Percentiles rank a stretch among this genome's conserved stretches.
Conservation (phyloP, 306 rosid species). For the Vicia sativa region DNA sequence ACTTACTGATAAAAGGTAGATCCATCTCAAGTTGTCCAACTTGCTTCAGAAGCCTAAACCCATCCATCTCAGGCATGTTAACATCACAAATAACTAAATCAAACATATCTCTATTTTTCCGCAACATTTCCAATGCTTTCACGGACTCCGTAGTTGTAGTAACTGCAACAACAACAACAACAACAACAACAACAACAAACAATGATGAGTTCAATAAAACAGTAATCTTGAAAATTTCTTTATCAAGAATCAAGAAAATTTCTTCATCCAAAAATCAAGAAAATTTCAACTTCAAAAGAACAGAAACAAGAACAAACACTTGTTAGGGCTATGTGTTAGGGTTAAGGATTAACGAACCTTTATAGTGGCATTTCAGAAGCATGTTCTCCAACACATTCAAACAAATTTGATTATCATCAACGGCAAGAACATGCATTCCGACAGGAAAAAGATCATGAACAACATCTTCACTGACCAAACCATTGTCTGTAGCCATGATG, state of each 20-base stretch:
- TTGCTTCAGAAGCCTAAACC: conserved; percentile 81
- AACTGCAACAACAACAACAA: conserved; percentile 54
- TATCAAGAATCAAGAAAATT: no score
- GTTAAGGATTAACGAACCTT: conserved; percentile 48
- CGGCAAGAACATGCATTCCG: conserved; percentile 92
- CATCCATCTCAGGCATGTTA: conserved; percentile 91
- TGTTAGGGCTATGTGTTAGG: no score
- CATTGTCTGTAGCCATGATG: conserved; percentile 54
- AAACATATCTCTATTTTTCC: conserved; percentile 67
- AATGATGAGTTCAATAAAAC: no score
- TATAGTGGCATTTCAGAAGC: conserved; percentile 79
- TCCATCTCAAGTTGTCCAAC: conserved; percentile 83
- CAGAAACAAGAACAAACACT: no score
- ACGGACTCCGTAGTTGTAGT: conserved; percentile 66
- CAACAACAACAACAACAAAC: not conserved
- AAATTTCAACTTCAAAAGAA: no score
- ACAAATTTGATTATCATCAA: conserved; percentile 75
- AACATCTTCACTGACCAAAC: conserved; percentile 32
- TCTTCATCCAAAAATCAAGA: no score
- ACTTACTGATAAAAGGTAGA: conserved; percentile 87
- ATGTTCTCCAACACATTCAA: conserved; percentile 65
- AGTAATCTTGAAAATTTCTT: no score
- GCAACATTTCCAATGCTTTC: conserved; percentile 68
- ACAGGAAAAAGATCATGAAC: conserved; percentile 58
- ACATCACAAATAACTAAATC: conserved; percentile 87